phyloP scores from a whole-genome alignment of 805 yeast species.

The Cyberlindnera euphorbiiphila region DNA sequence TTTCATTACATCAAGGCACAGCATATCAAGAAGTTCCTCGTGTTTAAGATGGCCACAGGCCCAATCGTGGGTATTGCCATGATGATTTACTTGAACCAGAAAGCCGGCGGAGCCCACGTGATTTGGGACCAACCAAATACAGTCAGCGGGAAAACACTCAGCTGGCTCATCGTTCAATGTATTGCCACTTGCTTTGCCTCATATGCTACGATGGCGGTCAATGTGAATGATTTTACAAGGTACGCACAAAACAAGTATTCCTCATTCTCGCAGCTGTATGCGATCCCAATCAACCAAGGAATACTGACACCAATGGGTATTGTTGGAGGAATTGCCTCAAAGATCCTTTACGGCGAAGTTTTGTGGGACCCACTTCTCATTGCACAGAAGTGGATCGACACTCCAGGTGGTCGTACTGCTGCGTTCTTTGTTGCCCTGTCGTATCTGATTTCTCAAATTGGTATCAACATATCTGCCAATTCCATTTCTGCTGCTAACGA shows the following conservation, averaged over 20 bases:
- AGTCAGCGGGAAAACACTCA: constrained; percentile 5
- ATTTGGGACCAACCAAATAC: constrained; percentile 12
- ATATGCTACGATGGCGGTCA: constrained; percentile 17
- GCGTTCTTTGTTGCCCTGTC: constrained; percentile 67
- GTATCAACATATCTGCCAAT: constrained; percentile 70
- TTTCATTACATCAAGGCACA: constrained; percentile 19
- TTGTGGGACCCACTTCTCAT: constrained; percentile 20
- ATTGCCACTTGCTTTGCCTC: constrained; percentile 7
- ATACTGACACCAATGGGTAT: constrained; percentile 17
- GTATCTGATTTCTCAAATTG: constrained; percentile 70
- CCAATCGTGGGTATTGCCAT: constrained; percentile 14
- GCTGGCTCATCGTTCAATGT: constrained; percentile 13
- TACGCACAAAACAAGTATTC: constrained; percentile 12
- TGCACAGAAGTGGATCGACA: constrained; percentile 18
- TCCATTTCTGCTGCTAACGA: constrained; percentile 68
- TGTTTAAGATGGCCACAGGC: constrained; percentile 16
- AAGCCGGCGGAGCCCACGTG: constrained; percentile 14
- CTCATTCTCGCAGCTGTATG: constrained; percentile 13
- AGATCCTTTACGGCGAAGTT: constrained; percentile 18
- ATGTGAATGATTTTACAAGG: constrained; percentile 16
- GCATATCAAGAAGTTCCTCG: constrained; percentile 9
- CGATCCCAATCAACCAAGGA: constrained; percentile 17
- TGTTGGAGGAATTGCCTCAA: constrained; percentile 16
- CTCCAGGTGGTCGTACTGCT: constrained; percentile 63
- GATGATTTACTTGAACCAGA: constrained; percentile 16